Conservation (phyloP, 495 filamentous ascomycete genomes). For the Penicillium coffeae region DNA sequence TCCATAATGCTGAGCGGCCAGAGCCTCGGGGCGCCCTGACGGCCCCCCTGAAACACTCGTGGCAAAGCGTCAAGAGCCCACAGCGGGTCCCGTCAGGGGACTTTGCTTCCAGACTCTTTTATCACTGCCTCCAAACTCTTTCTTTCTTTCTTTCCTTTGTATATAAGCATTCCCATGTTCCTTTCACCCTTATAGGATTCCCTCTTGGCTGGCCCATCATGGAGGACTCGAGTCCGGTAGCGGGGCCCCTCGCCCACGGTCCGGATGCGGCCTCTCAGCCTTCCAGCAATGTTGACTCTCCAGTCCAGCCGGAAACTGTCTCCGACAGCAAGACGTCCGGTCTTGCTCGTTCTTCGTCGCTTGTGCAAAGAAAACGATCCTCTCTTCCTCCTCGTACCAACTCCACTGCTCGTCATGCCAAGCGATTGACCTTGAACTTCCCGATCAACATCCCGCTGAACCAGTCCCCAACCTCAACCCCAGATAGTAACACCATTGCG, state of each 20-base stretch:
- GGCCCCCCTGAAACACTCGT: constrained; percentile 28
- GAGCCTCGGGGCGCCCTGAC: not conserved
- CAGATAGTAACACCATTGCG: constrained; percentile 28
- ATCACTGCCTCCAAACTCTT: constrained; percentile 1
- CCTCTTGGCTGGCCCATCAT: constrained; percentile 32
- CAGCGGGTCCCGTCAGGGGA: not conserved
- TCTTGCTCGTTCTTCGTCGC: constrained; percentile 18
- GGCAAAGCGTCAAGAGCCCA: constrained; percentile 2
- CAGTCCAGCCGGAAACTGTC: constrained; percentile 15
- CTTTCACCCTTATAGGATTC: constrained; percentile 12
- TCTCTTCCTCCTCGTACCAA: constrained; percentile 50
- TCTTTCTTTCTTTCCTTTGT: constrained; percentile 1
- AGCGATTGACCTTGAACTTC: constrained; percentile 77
- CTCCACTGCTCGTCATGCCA: constrained; percentile 57
- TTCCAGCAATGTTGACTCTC: constrained; percentile 11
- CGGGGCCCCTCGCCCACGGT: constrained; percentile 25
- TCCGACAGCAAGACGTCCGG: constrained; percentile 8
- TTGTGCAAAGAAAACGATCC: constrained; percentile 39
- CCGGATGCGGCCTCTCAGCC: constrained; percentile 37
- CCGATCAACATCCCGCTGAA: constrained; percentile 52
- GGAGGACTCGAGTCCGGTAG: constrained; percentile 33
- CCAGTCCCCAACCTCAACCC: constrained; percentile 21
- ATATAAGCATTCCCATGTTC: constrained; percentile 11
- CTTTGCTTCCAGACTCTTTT: constrained; percentile 9
- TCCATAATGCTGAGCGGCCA: not conserved